These are phyloP conservation scores for Panaeolus cyanescens DNA, from an alignment of 768 basidiomycete species.

Conservation along the genomic window DNA sequence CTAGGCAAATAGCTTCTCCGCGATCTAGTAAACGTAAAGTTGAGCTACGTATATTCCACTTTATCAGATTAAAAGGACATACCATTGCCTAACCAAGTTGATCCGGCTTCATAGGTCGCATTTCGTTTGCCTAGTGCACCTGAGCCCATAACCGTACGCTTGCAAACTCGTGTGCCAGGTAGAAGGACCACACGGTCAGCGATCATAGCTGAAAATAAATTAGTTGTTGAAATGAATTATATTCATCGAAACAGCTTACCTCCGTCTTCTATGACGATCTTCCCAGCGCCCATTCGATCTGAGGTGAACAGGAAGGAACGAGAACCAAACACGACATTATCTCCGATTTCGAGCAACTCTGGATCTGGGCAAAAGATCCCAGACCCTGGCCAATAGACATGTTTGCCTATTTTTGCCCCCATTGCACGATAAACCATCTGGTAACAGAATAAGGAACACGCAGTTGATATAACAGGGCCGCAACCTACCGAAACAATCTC, in stretches of 20 bases:
- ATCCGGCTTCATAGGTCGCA: constrained; percentile 40
- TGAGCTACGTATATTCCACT: not conserved
- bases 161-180: constrained; percentile 40
- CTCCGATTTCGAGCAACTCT: constrained; percentile 48
- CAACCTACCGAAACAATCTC: constrained; percentile 42
- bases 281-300: constrained; percentile 40
- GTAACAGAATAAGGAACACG: not conserved
- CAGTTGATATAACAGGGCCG: not conserved
- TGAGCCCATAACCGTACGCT: constrained; percentile 46
- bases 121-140: constrained; percentile 47
- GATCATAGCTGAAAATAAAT: constrained; percentile 40
- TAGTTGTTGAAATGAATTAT: not conserved
- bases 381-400: constrained; percentile 50
- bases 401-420: constrained; percentile 52
- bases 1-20: constrained; percentile 41
- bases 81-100: constrained; percentile 51
- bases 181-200: constrained; percentile 51
- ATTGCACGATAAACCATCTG: constrained; percentile 43
- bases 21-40: constrained; percentile 22
- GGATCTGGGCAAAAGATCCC: constrained; percentile 48
- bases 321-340: constrained; percentile 52
- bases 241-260: constrained; percentile 21
- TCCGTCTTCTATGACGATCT: constrained; percentile 42
- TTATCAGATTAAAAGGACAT: constrained; percentile 4
- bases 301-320: constrained; percentile 45